phyloP scores from a whole-genome alignment of 1,284 basidiomycete species.

The Porodaedalea pini region DNA sequence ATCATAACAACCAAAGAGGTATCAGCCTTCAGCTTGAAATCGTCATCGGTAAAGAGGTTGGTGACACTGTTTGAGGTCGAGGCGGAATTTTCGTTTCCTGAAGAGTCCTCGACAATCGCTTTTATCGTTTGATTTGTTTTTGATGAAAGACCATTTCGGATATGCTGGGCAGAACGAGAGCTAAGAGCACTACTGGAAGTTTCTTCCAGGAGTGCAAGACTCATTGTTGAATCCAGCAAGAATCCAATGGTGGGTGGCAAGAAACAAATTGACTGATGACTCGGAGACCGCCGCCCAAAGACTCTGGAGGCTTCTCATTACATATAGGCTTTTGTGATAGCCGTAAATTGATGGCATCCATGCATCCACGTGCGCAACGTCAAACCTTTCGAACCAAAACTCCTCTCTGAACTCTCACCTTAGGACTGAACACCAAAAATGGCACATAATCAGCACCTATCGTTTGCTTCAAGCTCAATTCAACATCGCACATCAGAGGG shows the following conservation, averaged over 20 bases:
- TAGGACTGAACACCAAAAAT: too few species aligned
- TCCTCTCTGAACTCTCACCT: too few species aligned
- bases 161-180: neutral
- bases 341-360: neutral
- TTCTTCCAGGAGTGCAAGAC: neutral
- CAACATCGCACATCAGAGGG: too few species aligned
- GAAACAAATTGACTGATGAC: too few species aligned
- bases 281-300: too few species aligned
- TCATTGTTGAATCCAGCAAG: too few species aligned
- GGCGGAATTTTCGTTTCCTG: neutral
- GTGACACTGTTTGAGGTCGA: neutral
- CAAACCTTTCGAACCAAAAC: too few species aligned
- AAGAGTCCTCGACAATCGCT: neutral
- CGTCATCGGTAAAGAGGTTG: conserved; percentile 31
- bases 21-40: conserved; percentile 45
- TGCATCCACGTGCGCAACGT: neutral
- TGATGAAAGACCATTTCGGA: neutral
- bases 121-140: neutral
- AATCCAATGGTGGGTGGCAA: too few species aligned
- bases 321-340: too few species aligned
- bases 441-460: too few species aligned
- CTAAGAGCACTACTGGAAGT: neutral
- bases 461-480: too few species aligned
- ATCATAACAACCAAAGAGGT: conserved; percentile 43
- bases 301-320: too few species aligned